These are phyloP conservation scores for Saccharomycopsis phalli DNA, from an alignment of 1,139 yeast genomes.

Conservation along the genomic window DNA sequence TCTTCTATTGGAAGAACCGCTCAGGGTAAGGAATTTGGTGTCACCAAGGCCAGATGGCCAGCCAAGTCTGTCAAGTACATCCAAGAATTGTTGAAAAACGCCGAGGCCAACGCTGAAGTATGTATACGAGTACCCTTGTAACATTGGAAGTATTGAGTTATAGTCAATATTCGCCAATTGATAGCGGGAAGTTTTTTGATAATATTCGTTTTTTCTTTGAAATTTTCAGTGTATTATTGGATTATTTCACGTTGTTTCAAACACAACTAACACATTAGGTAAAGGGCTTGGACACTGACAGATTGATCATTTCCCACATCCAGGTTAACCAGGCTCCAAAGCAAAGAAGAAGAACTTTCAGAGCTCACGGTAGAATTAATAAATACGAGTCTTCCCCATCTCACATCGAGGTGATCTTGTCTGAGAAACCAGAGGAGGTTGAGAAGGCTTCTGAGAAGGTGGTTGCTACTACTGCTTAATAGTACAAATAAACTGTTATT, in stretches of 20 bases:
- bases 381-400: constrained; percentile 98
- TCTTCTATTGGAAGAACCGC: constrained; percentile 98
- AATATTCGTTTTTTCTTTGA: background rate
- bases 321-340: constrained; percentile 99
- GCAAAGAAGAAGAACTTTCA: constrained; percentile 99
- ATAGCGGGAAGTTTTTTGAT: constrained; percentile 13
- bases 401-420: constrained; percentile 94
- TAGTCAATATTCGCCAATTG: no score
- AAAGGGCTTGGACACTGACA: constrained; percentile 94
- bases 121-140: constrained; percentile 24
- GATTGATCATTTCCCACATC: constrained; percentile 92
- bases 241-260: constrained; percentile 81
- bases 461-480: constrained; percentile 47
- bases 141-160: background rate
- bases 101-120: constrained; percentile 96
- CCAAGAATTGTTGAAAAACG: constrained; percentile 92
- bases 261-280: constrained; percentile 35
- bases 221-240: constrained; percentile 94
- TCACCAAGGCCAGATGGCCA: constrained; percentile 99
- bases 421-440: constrained; percentile 92
- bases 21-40: constrained; percentile 99
- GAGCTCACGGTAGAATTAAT: constrained; percentile 99
- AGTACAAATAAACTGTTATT: background rate
- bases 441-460: constrained; percentile 86
- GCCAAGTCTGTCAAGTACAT: constrained; percentile 95